Percentiles rank a stretch among this genome's conserved stretches.
phyloP scores from a whole-genome alignment of 164 flowering plant genomes.

The Platanus orientalis region DNA sequence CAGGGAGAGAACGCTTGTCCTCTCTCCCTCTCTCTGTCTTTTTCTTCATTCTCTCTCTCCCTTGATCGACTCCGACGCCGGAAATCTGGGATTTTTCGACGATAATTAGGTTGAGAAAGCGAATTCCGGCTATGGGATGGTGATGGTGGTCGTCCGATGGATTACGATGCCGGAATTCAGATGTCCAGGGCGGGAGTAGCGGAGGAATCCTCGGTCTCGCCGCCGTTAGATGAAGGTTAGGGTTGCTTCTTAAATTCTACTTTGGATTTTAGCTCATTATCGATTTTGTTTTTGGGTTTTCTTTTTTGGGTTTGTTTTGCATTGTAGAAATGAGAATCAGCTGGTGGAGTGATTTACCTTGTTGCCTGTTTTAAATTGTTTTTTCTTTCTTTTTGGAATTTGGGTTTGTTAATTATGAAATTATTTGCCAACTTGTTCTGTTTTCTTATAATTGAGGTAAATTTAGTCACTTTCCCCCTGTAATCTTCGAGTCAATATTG shows the following conservation, averaged over 20 bases:
- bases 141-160: conserved; percentile 35
- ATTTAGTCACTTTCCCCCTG: background rate
- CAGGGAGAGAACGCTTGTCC: conserved; percentile 27
- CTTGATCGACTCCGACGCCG: conserved; percentile 7
- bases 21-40: conserved; percentile 5
- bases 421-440: background rate
- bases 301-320: conserved; percentile 2
- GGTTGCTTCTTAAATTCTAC: background rate
- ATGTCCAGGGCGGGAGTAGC: conserved; percentile 35
- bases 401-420: background rate
- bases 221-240: conserved; percentile 46
- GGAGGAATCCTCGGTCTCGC: conserved; percentile 42
- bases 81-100: background rate
- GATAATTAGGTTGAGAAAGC: conserved; percentile 11
- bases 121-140: conserved; percentile 15
- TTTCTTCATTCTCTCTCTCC: background rate
- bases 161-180: conserved; percentile 50
- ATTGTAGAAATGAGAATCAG: background rate
- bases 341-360: background rate
- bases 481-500: background rate
- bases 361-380: background rate
- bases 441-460: background rate
- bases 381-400: no score
- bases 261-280: background rate
- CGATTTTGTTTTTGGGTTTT: conserved; percentile 1